Evolutionary conservation across 805 yeast genomes (phyloP).

Genomic region (Lipomyces sp.): DNA sequence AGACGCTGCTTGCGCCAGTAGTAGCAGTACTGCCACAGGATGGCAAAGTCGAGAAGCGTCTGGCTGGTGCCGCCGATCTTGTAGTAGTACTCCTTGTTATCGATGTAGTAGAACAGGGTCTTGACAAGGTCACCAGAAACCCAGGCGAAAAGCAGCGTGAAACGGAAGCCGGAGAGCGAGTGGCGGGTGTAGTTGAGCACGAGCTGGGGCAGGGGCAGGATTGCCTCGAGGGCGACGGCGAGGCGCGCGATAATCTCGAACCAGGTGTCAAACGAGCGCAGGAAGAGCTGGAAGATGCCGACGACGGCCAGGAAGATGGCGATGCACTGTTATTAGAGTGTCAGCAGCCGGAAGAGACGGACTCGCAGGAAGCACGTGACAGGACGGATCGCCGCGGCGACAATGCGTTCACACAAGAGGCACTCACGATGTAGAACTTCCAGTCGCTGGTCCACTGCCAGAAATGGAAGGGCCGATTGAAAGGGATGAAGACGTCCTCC

Average conservation of each 20-base stretch:
- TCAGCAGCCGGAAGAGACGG: too few relatives aligned
- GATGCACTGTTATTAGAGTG: conserved; percentile 52
- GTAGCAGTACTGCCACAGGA: conserved; percentile 68
- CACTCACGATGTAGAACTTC: conserved; percentile 42
- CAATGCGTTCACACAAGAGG: too few relatives aligned
- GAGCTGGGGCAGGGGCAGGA: conserved; percentile 51
- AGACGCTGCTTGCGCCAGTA: conserved; percentile 38
- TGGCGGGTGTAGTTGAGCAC: conserved; percentile 72
- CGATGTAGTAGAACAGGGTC: conserved; percentile 68
- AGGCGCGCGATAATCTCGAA: conserved; percentile 55
- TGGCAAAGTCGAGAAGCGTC: conserved; percentile 67
- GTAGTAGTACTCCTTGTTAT: conserved; percentile 52
- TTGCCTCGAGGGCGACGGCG: conserved; percentile 56
- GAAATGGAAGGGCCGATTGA: conserved; percentile 55
- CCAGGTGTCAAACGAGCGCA: conserved; percentile 41
- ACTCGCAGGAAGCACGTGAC: too few relatives aligned
- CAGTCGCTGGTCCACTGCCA: conserved; percentile 81
- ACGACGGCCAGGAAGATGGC: conserved; percentile 45
- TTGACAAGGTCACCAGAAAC: conserved; percentile 83
- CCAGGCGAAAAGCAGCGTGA: conserved; percentile 77
- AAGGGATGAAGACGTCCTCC: conserved; percentile 26
- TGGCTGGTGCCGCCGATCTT: conserved; percentile 63
- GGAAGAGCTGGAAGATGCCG: conserved; percentile 42
- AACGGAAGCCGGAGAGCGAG: conserved; percentile 74
- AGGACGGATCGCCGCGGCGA: neutral